Evolutionary conservation across 257 asterid genomes (phyloP).

Genomic region (Lycium barbarum): DNA sequence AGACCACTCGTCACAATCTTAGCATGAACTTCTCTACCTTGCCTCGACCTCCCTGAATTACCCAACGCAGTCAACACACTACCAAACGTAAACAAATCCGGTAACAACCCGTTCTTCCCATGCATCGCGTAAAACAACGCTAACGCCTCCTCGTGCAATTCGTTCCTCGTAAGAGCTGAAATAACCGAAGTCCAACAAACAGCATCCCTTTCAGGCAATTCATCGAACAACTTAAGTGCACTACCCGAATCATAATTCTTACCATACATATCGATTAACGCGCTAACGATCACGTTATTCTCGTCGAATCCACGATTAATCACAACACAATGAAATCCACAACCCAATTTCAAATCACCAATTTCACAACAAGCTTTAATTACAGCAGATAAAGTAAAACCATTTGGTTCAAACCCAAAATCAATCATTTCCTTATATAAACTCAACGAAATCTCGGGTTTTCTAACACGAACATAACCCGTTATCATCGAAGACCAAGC

Average conservation of each 20-base stretch:
- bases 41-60: constrained; percentile 70
- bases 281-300: constrained; percentile 63
- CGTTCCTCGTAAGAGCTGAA: constrained; percentile 78
- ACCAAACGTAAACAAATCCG: constrained; percentile 77
- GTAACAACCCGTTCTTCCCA: constrained; percentile 45
- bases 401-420: constrained; percentile 61
- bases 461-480: constrained; percentile 65
- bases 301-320: constrained; percentile 54
- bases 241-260: constrained; percentile 42
- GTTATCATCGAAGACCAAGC: constrained; percentile 91
- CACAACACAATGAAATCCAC: constrained; percentile 67
- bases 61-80: constrained; percentile 80
- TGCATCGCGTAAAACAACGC: constrained; percentile 56
- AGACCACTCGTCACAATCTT: constrained; percentile 53
- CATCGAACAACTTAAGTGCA: constrained; percentile 66
- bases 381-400: constrained; percentile 69
- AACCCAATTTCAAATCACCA: constrained; percentile 51
- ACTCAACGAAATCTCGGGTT: constrained; percentile 48
- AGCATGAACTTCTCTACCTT: constrained; percentile 73
- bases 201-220: constrained; percentile 76
- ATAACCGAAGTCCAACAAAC: constrained; percentile 82
- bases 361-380: constrained; percentile 72
- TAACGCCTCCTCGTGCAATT: constrained; percentile 66
- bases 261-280: constrained; percentile 90
- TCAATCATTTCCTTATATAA: constrained; percentile 62